Evolutionary conservation across 192 early-diverging fungal species (phyloP), one percentile per base, ranked within the genome.

Genomic region (Mortierella hygrophila): DNA sequence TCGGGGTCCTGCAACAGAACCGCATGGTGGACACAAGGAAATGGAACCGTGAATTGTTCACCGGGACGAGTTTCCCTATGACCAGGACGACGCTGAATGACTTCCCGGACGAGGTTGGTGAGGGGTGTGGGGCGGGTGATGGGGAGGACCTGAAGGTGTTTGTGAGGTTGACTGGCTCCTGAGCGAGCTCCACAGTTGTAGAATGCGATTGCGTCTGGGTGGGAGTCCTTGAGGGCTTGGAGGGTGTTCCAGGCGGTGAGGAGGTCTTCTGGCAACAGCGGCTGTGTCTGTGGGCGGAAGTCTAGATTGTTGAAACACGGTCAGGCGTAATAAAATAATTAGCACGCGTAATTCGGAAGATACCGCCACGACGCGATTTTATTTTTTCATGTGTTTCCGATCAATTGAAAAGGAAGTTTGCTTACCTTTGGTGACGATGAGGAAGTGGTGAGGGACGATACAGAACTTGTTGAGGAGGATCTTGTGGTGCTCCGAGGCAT

Each of bases 401-500:
- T 76, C 35, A 49, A 20, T 4, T 23, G 63, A 78, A 8, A 29
- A n/a, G n/a, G 40, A 52, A 26, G 4, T 1, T 35, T 71, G 29
- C 2, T 40, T 87, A 92, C 92, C 90, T 87, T 93, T 93, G 0
- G 93, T 93, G 10, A 91, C 84, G 38, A 93, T 49, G 5, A 93
- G 75, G 23, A 92, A 72, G 77, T 93, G 93, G 3, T 88, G 65
- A 6, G 92, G 90, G 42, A 93, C 86, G 47, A 93, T 80, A 42
- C 89, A 88, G 81, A 88, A 93, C 74, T 93, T 93, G 83, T 93
- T 93, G 29, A 93, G 79, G 11, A 93, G 44, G 40, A 93, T 69
- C 65, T 85, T 81, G 74, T 89, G 81, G 46, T 90, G 77, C 0
- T 88, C 82, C 42, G 87, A 72, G 6, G 71, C 73, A 68, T 93